Evolutionary conservation across 306 rosid genomes (phyloP), one percentile per base, ranked within the genome.

Genomic region (Mimosa pudica): DNA sequence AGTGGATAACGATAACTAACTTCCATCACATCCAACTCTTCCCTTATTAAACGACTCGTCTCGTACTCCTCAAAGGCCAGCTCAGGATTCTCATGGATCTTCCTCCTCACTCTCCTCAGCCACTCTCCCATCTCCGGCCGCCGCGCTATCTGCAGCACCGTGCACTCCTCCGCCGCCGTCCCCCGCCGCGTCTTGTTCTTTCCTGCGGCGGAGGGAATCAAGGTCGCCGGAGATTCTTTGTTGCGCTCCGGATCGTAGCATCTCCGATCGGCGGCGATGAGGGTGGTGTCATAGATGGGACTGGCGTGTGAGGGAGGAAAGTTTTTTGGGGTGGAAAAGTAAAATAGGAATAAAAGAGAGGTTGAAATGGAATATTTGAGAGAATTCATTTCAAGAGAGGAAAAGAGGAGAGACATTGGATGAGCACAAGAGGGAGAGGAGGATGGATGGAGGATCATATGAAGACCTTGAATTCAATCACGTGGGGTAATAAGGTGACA

Each of bases 61-160:
- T 94, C 91, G 86, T 82, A 79, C 86, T 94, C 98, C 82, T 94
- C 94, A 73, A 92, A 94, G 62, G 98, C 98, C 7, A 94, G 84
- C 85, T 94, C 98, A 1, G 98, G 97, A 84, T 94, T 87, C 73
- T 82, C 87, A 20, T 94, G 98, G 82, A 94, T 94, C 87, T 66
- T 89, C 71, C 98, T 84, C 77, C 98, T 86, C 35, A 94, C n/a
- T 8, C 30, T 13, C 55, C 38, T 87, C 85, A 94, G 24, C 98
- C 94, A 90, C 79, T 88, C 90, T 63, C 69, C 89, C 69, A 77
- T 90, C 87, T 94, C 97, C 78, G 89, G 80, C 73, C n/a, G 74
- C 82, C 74, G 84, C 58, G 95, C 97, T 7, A 87, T 4, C 41
- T 83, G 84, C 82, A 94, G 65, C 51, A 94, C 92, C 75, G 30